Conservation (phyloP, 495 filamentous ascomycete species). For the Daldinia vernicosa region DNA sequence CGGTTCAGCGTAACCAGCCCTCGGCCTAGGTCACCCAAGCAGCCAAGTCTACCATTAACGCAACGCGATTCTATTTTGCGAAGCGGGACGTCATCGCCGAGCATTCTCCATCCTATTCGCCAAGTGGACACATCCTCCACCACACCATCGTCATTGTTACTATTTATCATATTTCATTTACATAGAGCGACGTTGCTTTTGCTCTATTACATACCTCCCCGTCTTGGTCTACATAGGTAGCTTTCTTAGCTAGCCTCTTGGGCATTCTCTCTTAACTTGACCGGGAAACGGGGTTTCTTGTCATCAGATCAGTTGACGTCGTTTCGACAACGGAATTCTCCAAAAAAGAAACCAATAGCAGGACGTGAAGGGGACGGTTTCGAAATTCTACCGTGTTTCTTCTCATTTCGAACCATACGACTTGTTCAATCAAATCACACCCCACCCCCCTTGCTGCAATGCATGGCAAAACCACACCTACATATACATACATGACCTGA, state of each 20-base stretch:
- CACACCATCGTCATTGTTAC: constrained; percentile 37
- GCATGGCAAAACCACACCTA: constrained; percentile 36
- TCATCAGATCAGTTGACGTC: constrained; percentile 24
- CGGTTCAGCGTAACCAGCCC: constrained; percentile 34
- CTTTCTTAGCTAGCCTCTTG: constrained; percentile 4
- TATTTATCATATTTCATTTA: constrained; percentile 23
- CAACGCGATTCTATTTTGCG: constrained; percentile 39
- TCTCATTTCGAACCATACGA: constrained; percentile 18
- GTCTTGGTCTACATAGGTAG: not conserved
- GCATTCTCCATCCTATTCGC: constrained; percentile 28
- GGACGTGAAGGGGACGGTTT: constrained; percentile 5
- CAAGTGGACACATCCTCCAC: constrained; percentile 27
- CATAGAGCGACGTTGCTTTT: constrained; percentile 19
- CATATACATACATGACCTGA: constrained; percentile 36
- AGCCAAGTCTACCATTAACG: constrained; percentile 30
- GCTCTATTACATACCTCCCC: not conserved
- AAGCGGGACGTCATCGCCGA: constrained; percentile 40
- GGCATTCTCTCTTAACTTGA: not conserved
- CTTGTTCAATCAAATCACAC: constrained; percentile 4
- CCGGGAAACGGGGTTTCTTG: constrained; percentile 20
- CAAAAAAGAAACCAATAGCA: constrained; percentile 19
- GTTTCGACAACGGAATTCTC: constrained; percentile 18
- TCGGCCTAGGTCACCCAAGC: constrained; percentile 20
- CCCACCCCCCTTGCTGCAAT: constrained; percentile 35
- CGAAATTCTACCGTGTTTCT: constrained; percentile 16